Evolutionary conservation across 371 early-diverging fungal genomes (phyloP).

Genomic region (Mortierella sp.): DNA sequence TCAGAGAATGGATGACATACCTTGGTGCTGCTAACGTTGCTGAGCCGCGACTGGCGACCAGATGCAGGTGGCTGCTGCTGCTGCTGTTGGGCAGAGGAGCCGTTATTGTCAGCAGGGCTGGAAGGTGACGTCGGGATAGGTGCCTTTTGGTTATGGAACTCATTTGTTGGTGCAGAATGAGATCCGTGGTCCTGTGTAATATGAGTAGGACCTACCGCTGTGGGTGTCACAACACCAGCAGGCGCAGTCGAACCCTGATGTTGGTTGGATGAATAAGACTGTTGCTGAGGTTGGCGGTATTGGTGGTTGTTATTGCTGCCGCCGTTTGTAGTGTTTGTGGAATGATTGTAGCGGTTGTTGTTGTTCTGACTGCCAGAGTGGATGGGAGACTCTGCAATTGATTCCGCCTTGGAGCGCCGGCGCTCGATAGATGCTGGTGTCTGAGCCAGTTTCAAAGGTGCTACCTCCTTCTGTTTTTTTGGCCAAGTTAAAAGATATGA

Average conservation of each 20-base stretch:
- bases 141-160: constrained; percentile 37
- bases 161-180: constrained; percentile 36
- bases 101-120: constrained; percentile 3
- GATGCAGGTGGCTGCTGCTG: constrained; percentile 20
- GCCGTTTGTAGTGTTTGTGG: background rate
- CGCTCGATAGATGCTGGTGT: background rate
- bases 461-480: background rate
- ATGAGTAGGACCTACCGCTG: background rate
- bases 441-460: background rate
- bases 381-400: background rate
- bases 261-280: background rate
- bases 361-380: background rate
- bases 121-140: constrained; percentile 27
- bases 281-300: constrained; percentile 19
- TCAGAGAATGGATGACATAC: constrained; percentile 3
- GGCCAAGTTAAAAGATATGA: background rate
- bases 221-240: background rate
- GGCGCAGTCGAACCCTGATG: constrained; percentile 16
- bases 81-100: background rate
- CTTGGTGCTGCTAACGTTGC: constrained; percentile 41
- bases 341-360: background rate
- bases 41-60: constrained; percentile 44
- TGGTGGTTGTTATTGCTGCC: constrained; percentile 16
- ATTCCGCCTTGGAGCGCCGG: constrained; percentile 12
- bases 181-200: constrained; percentile 18